Evolutionary conservation across 352 stramenopile species (phyloP).

Genomic region (Halophytophthora batemanensis): DNA sequence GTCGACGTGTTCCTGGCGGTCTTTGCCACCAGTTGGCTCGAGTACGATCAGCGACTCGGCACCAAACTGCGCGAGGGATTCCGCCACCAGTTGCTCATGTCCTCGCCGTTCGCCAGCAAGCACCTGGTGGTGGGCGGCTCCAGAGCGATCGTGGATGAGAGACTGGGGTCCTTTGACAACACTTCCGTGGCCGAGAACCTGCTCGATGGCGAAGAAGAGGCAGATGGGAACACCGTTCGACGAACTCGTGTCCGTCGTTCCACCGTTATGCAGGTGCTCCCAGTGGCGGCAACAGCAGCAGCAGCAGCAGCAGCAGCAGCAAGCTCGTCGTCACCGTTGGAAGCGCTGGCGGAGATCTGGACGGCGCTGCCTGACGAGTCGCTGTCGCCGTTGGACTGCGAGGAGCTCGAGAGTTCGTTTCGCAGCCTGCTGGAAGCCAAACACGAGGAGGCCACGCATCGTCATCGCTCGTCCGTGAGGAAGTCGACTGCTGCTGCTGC

Average conservation of each 20-base stretch:
- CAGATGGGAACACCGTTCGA: neutral
- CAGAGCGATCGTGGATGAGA: neutral
- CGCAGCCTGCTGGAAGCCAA: conserved; percentile 33
- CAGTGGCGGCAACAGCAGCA: conserved; percentile 1
- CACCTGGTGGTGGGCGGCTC: conserved; percentile 2
- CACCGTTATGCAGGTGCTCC: conserved; percentile 7
- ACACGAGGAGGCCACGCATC: conserved; percentile 16
- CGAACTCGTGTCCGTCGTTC: neutral
- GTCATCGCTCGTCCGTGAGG: neutral
- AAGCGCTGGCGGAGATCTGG: conserved; percentile 36
- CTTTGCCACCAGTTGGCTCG: conserved; percentile 43
- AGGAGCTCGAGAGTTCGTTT: conserved; percentile 41
- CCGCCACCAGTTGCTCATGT: conserved; percentile 31
- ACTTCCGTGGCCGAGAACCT: neutral
- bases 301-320: conserved; percentile 10
- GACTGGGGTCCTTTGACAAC: neutral
- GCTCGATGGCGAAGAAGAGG: neutral
- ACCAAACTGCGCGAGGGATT: conserved; percentile 48
- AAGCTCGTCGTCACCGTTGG: conserved; percentile 23
- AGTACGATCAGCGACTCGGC: conserved; percentile 38
- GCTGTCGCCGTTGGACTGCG: conserved; percentile 36
- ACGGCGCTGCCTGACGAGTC: conserved; percentile 30
- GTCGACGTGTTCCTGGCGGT: conserved; percentile 54
- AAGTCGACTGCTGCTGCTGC: neutral
- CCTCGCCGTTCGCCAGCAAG: conserved; percentile 23